Evolutionary conservation across 2,329 filamentous ascomycete species (phyloP).

Genomic region (Aspergillus aculeatinus): DNA sequence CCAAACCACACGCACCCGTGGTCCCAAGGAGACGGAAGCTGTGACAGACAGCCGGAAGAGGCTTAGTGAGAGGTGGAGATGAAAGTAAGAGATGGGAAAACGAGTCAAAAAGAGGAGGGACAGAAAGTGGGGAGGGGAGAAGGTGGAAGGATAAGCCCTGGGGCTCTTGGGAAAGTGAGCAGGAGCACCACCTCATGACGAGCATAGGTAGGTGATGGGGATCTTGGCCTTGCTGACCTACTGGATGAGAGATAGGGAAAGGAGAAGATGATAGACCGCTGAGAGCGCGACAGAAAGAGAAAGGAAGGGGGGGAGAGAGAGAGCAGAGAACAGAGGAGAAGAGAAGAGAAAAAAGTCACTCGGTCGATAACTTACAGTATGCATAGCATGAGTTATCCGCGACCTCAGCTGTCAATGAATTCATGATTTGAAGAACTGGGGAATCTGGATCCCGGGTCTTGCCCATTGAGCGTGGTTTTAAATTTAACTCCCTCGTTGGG

Average conservation of each 20-base stretch:
- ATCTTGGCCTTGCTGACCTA: not conserved
- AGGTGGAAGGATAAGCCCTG: not conserved
- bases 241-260: not conserved
- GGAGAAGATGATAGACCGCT: conserved; percentile 2
- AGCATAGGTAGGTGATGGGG: not conserved
- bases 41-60: conserved; percentile 17
- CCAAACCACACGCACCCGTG: conserved; percentile 16
- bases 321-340: too few relatives aligned
- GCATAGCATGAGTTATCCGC: not conserved
- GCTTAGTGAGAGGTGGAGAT: conserved; percentile 12
- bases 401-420: not conserved
- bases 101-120: not conserved
- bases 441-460: conserved; percentile 8
- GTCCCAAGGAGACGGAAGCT: conserved; percentile 13
- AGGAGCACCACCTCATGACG: not conserved
- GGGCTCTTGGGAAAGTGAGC: not conserved
- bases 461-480: conserved; percentile 9
- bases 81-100: conserved; percentile 4
- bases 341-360: too few relatives aligned
- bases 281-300: not conserved
- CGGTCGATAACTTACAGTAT: too few relatives aligned
- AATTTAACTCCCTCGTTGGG: conserved; percentile 10
- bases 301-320: too few relatives aligned
- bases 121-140: not conserved
- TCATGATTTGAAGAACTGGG: conserved; percentile 6